These are phyloP conservation scores for Anethum foeniculum DNA, from an alignment of 140 eudicot species.

Conservation along the genomic window DNA sequence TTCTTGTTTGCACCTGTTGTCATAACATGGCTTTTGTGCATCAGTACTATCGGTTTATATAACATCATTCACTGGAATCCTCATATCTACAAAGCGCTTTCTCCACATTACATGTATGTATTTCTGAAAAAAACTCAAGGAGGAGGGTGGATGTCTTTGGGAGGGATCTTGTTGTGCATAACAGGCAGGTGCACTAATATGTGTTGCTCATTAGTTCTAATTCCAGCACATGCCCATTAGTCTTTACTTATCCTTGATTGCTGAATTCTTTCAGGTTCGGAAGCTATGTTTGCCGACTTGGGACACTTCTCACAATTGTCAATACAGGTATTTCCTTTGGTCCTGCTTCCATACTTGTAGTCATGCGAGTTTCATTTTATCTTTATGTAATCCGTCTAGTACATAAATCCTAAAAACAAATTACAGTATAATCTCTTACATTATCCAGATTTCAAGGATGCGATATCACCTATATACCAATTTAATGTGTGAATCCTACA, in stretches of 20 bases:
- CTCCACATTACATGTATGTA: conserved; percentile 69
- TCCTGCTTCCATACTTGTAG: background rate
- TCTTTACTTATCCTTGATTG: background rate
- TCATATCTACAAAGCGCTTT: conserved; percentile 77
- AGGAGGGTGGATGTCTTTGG: conserved; percentile 93
- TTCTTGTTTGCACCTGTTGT: conserved; percentile 92
- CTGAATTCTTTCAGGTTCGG: conserved; percentile 57
- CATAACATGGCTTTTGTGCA: conserved; percentile 74
- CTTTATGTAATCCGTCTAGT: background rate
- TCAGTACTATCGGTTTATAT: conserved; percentile 74
- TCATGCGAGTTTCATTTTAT: background rate
- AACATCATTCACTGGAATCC: conserved; percentile 91
- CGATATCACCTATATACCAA: background rate
- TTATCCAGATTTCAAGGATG: background rate
- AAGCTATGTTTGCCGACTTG: conserved; percentile 98
- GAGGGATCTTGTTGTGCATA: conserved; percentile 85
- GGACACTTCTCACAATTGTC: conserved; percentile 96
- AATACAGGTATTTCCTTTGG: conserved; percentile 43
- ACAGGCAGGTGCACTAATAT: conserved; percentile 45
- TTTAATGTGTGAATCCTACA: background rate
- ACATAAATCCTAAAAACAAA: background rate
- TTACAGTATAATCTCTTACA: background rate
- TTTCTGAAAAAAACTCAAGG: conserved; percentile 82
- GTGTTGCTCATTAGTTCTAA: background rate
- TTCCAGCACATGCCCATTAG: background rate